Evolutionary conservation across 169 alveolate genomes (phyloP), one percentile per base, ranked within the genome.

Genomic region (Neospora caninum): DNA sequence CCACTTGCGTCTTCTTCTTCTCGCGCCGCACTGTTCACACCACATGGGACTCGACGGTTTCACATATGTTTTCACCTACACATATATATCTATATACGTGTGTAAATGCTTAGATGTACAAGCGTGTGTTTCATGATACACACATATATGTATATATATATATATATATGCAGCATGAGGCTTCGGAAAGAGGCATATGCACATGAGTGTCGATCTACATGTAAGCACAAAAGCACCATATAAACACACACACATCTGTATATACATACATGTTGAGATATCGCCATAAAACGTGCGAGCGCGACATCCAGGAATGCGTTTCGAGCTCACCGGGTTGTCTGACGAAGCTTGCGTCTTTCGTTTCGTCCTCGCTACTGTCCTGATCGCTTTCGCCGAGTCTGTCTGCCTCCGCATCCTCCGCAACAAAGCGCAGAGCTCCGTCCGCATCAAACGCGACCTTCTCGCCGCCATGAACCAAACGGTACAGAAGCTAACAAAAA

Each of bases 1-100:
- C 84, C 31, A 43, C 84, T 31, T 36, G 84, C 43, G 84, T 73
- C 84, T 73, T 73, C 42, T 73, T 73, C 84, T 73, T 36, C 42
- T 73, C 49, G 41, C 84, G 84, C 38, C 43, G 25, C 43, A 73
- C 84, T 73, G 73, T 25, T 25, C 80, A 20, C 18, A 7, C 2
- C 2, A 69, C 80, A 20, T 20, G 9, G 6, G 18, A 29, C 10
- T 69, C 41, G 4, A 4, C 58, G 13, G 58, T 49, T 49, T 49
- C 58, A 49, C 4, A 13, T 13, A 49, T 13, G 13, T 49, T 4
- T 13, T 49, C 22, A 7, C 13, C 58, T 49, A 49, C 58, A 49
- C 13, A 49, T 49, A 13, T 49, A 49, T 49, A 49, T 73, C 43
- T 73, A n/a, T 73, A 22, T 18, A 13, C 84, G n/a, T n/a, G 84